Evolutionary conservation across 1,284 basidiomycete species (phyloP), one percentile per base, ranked within the genome.

Genomic region (Anthracocystis panici-leucophaei): DNA sequence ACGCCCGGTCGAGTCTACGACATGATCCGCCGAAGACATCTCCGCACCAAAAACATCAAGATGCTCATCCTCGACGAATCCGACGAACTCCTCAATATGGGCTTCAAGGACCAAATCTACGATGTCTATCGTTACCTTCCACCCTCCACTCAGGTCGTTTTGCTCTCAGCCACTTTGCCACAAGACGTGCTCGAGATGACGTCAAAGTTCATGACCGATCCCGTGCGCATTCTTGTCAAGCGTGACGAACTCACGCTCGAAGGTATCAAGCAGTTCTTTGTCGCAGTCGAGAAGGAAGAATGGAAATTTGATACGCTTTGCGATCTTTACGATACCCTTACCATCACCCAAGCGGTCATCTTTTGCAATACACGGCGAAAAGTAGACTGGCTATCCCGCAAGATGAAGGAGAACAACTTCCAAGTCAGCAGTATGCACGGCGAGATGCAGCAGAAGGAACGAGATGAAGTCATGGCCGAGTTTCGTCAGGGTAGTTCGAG

Each of bases 101-200:
- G 96, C 23, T 99, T 99, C 91, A 97, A 97, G 87, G 97, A 99
- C 86, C 97, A 99, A 87, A 99, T 99, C 84, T 99, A 99, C 88
- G 96, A 99, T 87, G 93, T 99, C 57, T 99, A 97, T 87, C 93
- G 95, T 65, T 97, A 97, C 87, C 92, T 99, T 27, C 97, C 97
- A 21, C 96, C 96, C 7, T 95, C 95, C 48, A 99, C 97, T 2
- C 96, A 99, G 86, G 97, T 99, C 51, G 95, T 98, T 35, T 90
- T 98, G 35, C 90, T 99, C 71, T 96, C 93, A 77, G 95, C 96
- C 23, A 99, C 96, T 7, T 88, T 99, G 51, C 96, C 96, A 0
- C 94, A 97, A 84, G 97, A 99, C 85, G 96, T 99, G 25, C 87
- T 99, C 83, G 97, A 99, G 88, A 97, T 99, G 93, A 99, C 97